Conservation (phyloP, 1,139 yeast genomes). For the Hansenula anomala region DNA sequence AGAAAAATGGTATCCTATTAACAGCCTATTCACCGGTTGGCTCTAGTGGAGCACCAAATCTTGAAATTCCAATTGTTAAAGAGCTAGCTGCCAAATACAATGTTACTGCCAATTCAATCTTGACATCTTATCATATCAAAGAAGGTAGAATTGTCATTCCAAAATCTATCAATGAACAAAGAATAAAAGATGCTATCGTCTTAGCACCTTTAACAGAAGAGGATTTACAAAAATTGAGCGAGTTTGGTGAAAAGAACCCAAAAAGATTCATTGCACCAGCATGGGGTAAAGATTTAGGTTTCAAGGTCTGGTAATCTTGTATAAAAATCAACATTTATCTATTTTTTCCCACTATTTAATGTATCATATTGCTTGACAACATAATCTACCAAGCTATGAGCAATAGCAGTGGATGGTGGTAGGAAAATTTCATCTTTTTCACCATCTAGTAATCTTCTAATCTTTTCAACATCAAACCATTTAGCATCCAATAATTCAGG, state of each 20-base stretch:
- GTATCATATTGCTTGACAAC: constrained; percentile 24
- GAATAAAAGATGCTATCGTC: constrained; percentile 25
- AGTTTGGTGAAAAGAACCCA: constrained; percentile 40
- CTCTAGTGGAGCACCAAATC: constrained; percentile 46
- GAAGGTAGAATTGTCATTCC: constrained; percentile 50
- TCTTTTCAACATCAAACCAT: constrained; percentile 66
- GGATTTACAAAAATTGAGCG: constrained; percentile 38
- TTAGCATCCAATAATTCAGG: constrained; percentile 79
- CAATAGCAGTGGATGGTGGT: constrained; percentile 48
- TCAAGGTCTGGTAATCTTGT: constrained; percentile 6
- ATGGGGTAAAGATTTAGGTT: constrained; percentile 15
- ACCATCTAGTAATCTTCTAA: constrained; percentile 38
- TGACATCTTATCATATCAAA: constrained; percentile 50
- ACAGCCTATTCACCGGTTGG: constrained; percentile 65
- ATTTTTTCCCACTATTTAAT: background rate
- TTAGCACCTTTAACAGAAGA: constrained; percentile 38
- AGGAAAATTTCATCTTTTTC: constrained; percentile 29
- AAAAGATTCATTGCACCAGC: constrained; percentile 27
- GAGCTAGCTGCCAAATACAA: constrained; percentile 40
- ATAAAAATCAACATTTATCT: too few relatives aligned
- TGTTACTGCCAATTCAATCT: constrained; percentile 41
- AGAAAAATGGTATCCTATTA: constrained; percentile 36
- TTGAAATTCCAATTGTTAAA: constrained; percentile 36
- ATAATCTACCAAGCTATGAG: constrained; percentile 35
- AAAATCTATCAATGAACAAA: constrained; percentile 36